phyloP scores from a whole-genome alignment of 352 stramenopile species.

The Phytopythium oedochilum region DNA sequence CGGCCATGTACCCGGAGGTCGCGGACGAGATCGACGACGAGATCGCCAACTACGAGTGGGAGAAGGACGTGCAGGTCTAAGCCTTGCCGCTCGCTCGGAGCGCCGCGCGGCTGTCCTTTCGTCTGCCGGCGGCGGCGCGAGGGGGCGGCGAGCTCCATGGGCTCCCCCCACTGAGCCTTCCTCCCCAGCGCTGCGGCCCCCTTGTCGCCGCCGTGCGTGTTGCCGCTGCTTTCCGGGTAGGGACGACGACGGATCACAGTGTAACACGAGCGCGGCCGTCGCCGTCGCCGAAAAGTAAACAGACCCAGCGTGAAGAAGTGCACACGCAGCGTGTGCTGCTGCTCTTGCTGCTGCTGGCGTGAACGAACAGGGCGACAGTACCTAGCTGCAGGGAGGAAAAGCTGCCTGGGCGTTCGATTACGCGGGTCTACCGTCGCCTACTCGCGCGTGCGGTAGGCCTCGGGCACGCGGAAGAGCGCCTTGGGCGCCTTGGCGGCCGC shows the following conservation, averaged over 20 bases:
- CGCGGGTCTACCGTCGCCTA: neutral
- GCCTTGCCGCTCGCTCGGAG: neutral
- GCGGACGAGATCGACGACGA: constrained; percentile 85
- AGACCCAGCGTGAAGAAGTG: neutral
- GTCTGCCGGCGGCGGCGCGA: neutral
- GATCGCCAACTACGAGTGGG: constrained; percentile 87
- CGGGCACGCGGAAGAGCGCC: constrained; percentile 77
- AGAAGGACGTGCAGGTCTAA: constrained; percentile 86
- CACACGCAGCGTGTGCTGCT: neutral
- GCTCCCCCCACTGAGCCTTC: no score
- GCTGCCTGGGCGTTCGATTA: no score
- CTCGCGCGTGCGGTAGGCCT: constrained; percentile 73
- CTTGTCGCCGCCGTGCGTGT: neutral
- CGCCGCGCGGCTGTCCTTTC: neutral
- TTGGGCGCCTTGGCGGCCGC: constrained; percentile 49
- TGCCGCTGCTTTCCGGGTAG: neutral
- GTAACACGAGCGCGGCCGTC: constrained; percentile 6
- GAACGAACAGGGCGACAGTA: no score
- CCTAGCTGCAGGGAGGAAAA: no score
- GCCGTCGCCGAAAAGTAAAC: constrained; percentile 1
- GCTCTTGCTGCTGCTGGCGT: no score
- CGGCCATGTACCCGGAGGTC: constrained; percentile 84
- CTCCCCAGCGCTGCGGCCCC: no score
- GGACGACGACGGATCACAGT: neutral
- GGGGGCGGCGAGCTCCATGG: neutral